Evolutionary conservation across 306 rosid genomes (phyloP).

Genomic region (Arachis stenosperma): DNA sequence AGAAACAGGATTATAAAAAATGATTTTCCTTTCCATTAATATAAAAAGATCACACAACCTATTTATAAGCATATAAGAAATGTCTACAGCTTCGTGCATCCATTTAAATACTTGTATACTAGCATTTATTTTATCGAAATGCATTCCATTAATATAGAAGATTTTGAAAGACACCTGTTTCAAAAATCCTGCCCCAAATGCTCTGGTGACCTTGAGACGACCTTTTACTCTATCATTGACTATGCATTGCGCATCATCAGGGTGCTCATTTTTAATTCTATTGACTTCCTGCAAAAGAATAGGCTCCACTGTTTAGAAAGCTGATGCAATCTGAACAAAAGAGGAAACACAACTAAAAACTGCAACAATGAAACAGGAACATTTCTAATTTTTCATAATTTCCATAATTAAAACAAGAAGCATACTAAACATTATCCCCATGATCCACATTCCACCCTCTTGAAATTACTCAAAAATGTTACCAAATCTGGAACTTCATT

Average conservation of each 20-base stretch:
- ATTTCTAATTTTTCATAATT: background rate
- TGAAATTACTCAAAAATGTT: conserved; percentile 17
- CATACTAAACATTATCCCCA: background rate
- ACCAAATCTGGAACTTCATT: conserved; percentile 14
- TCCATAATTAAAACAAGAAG: conserved; percentile 19
- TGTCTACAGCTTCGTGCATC: conserved; percentile 4
- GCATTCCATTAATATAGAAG: conserved; percentile 17
- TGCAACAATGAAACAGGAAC: conserved; percentile 19
- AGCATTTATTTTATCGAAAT: background rate
- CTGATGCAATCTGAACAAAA: conserved; percentile 32
- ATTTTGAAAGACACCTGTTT: conserved; percentile 68
- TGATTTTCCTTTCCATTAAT: background rate
- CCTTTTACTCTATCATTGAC: conserved; percentile 95
- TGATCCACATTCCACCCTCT: background rate
- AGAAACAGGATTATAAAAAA: conserved; percentile 9
- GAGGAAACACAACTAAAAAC: conserved; percentile 6
- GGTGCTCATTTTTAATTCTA: conserved; percentile 92
- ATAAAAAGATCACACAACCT: background rate
- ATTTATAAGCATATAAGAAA: conserved; percentile 1
- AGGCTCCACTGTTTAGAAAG: conserved; percentile 30
- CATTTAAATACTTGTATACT: background rate
- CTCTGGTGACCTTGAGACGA: conserved; percentile 96
- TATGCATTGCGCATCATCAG: conserved; percentile 86
- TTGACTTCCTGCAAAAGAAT: conserved; percentile 73
- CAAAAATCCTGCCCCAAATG: conserved; percentile 97